Base-by-base conservation (phyloP, 2,329 filamentous ascomycete species). In the Pyrenophora tritici-repentis region DNA sequence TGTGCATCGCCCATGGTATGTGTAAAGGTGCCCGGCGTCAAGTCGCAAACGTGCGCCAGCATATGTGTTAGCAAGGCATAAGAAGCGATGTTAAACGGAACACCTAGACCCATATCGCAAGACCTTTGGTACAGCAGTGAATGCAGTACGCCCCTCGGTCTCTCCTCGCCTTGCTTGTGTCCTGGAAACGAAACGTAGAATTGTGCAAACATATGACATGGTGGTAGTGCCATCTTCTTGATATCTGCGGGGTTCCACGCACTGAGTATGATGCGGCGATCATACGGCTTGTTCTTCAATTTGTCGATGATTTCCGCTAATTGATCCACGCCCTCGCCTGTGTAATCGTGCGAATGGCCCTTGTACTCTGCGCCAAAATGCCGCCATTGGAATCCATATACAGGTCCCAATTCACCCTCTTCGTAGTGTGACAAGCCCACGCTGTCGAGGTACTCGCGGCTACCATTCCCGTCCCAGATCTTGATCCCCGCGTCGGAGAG, bases 1-100 rank as follows among this genome's bases (percentile, higher is more conserved):
- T 99, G 94, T n/a, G 93, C 91, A 74, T 99, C 94, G 12, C 94
- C 94, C 91, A 99, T 96, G 41, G 91, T 91, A 74, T 97, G 94
- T 33, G 91, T 94, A 56, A 99, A 81, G 43, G 85, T 93, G 0
- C 93, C 94, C 0, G 94, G 91, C 1, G 90, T 83, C 47, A 99
- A 75, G 61, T 92, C 87, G 68, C 89, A 91, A 9, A 89, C 91
- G 70, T 92, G 87, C 1, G 94, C 93, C 39, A 99, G 78, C 88
- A 99, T 97, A 73, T 97, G 92, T 35, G 92, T 97, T 34, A 99
- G 79, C 49, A 99, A 79, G 29, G 94, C 91, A 76, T 99, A 99
- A 58, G 85, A 90, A 1, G 93, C 94, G 66, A 99, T 97, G 73
- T 99, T 99, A 79, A 99, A 99, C 1, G 94, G 94, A 17, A 97